phyloP scores from a whole-genome alignment of 345 rosid genomes.

The Euphorbia peplus region DNA sequence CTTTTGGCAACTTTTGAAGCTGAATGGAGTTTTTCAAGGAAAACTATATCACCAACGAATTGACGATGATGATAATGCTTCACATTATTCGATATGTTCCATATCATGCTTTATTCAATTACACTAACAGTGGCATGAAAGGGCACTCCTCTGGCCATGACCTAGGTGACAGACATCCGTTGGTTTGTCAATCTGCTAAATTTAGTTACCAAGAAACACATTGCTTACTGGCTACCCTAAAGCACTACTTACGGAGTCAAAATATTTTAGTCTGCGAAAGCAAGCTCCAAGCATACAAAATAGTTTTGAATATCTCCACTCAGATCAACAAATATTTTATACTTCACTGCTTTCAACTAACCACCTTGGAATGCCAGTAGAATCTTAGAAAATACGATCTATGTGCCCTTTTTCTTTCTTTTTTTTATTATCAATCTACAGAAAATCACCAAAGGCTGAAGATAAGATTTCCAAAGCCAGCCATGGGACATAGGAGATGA shows the following conservation, averaged over 20 bases:
- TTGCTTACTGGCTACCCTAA: constrained; percentile 2
- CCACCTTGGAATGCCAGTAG: not conserved
- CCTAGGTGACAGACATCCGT: not conserved
- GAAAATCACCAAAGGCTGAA: too few species aligned
- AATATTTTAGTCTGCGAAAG: not conserved
- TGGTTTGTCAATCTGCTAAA: not conserved
- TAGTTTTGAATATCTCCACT: not conserved
- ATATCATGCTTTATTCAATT: not conserved
- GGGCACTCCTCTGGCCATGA: not conserved
- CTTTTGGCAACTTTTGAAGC: not conserved
- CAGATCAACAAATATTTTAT: not conserved
- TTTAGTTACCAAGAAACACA: not conserved
- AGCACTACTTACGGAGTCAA: not conserved
- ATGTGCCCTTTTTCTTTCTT: too few species aligned
- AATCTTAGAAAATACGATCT: too few species aligned
- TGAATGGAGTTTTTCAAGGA: not conserved
- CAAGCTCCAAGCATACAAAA: not conserved
- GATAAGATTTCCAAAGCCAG: too few species aligned
- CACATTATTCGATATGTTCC: too few species aligned
- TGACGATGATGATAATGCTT: not conserved
- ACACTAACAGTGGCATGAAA: not conserved
- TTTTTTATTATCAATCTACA: too few species aligned
- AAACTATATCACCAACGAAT: not conserved
- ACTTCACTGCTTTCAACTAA: not conserved
- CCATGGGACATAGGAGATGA: not conserved